Evolutionary conservation across 2,329 filamentous ascomycete species (phyloP).

Genomic region (Diaporthe destruens): DNA sequence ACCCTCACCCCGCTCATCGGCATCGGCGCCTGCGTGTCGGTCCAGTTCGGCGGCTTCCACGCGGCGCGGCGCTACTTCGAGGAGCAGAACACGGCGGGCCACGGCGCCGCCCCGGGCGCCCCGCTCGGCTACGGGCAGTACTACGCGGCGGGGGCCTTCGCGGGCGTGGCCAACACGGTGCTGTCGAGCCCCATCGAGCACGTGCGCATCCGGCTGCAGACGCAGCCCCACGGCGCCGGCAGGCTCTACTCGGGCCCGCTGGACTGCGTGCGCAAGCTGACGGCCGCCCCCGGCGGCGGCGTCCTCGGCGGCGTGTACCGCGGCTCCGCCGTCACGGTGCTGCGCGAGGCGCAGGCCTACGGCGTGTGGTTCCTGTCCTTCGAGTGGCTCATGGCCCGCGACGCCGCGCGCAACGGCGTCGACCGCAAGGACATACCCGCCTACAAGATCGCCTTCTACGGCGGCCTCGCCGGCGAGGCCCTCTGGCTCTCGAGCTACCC

Average conservation of each 20-base stretch:
- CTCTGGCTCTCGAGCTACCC: conserved; percentile 96
- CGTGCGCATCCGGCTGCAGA: conserved; percentile 94
- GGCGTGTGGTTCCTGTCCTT: conserved; percentile 96
- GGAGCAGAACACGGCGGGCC: conserved; percentile 72
- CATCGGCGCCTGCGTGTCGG: conserved; percentile 97
- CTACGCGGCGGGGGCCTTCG: conserved; percentile 91
- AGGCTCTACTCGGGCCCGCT: conserved; percentile 86
- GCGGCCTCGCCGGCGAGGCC: conserved; percentile 91
- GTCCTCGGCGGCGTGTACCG: conserved; percentile 84
- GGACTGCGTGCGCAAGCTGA: conserved; percentile 91
- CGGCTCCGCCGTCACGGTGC: conserved; percentile 85
- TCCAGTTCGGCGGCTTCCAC: conserved; percentile 98
- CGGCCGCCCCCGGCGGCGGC: conserved; percentile 70
- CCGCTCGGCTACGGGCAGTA: conserved; percentile 87
- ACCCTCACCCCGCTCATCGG: conserved; percentile 94
- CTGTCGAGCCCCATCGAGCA: conserved; percentile 96
- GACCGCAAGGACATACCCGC: conserved; percentile 82
- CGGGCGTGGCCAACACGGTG: conserved; percentile 88
- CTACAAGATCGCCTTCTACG: conserved; percentile 91
- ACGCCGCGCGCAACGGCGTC: conserved; percentile 82
- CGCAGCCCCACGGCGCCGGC: conserved; percentile 87
- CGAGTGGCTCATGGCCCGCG: conserved; percentile 95
- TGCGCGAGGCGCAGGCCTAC: conserved; percentile 94
- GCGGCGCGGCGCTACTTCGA: conserved; percentile 90
- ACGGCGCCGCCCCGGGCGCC: conserved; percentile 69